Evolutionary conservation across 768 basidiomycete species (phyloP).

Genomic region (Amanita exitialis): DNA sequence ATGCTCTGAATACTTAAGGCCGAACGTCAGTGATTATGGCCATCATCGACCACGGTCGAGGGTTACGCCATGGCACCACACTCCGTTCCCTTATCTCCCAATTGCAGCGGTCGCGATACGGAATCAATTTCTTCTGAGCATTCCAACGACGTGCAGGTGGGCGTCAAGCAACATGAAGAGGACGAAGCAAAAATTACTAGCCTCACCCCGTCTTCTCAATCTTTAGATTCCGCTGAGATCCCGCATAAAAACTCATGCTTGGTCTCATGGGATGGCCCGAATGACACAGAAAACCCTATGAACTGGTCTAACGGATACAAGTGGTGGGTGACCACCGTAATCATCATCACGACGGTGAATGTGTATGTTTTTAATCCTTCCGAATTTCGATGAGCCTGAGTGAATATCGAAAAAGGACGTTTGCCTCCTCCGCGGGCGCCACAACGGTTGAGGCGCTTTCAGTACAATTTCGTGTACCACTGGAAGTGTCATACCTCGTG

Average conservation of each 20-base stretch:
- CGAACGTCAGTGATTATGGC: no score
- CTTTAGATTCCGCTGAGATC: no score
- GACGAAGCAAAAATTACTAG: no score
- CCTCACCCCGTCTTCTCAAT: no score
- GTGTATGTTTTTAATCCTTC: constrained; percentile 27
- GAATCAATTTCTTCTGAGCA: no score
- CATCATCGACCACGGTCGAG: no score
- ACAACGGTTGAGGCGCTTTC: constrained; percentile 24
- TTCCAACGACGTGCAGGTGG: no score
- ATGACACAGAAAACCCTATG: constrained; percentile 47
- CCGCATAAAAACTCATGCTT: not conserved
- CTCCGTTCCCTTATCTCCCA: no score
- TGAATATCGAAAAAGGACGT: constrained; percentile 27
- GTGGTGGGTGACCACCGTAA: constrained; percentile 35
- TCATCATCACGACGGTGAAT: constrained; percentile 42
- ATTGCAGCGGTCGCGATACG: no score
- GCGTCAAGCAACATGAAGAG: no score
- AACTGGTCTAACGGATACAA: constrained; percentile 37
- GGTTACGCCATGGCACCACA: no score
- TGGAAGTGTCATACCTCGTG: constrained; percentile 38
- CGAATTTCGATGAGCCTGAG: not conserved
- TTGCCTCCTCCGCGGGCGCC: constrained; percentile 49
- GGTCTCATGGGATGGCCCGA: constrained; percentile 42
- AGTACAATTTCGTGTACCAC: constrained; percentile 25
- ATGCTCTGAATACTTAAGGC: no score